Evolutionary conservation across 805 yeast genomes (phyloP), one percentile per base, ranked within the genome.

Genomic region (Candida glaebosa): DNA sequence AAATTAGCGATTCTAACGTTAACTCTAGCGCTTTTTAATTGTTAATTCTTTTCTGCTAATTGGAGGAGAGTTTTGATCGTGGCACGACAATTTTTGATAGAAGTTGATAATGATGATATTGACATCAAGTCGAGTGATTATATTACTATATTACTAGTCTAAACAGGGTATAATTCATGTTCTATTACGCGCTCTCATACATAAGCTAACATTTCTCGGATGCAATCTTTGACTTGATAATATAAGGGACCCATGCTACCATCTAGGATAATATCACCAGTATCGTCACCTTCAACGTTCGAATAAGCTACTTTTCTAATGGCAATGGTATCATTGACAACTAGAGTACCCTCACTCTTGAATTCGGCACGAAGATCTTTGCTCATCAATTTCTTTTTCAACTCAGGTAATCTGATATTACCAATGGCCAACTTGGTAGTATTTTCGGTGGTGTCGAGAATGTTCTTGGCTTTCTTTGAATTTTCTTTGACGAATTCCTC

Each of bases 271-370:
- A 91, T 75, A 53, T 84, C 84, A 34, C 96, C 95, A 37, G 87
- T 88, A 33, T 76, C 82, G 18, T 69, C 75, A 19, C 64, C 60
- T 39, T 65, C 70, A 6, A 50, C 44, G 16, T 58, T 56, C 25
- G 68, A 60, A 44, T 63, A 59, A 1, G 70, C 56, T 2, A 85
- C 71, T 57, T 91, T 91, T 41, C 87, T 69, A 6, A 93, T 79
- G 1, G 87, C 82, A 14, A 93, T 76, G 39, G 69, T 69, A 42
- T 84, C 84, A 54, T 90, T 90, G 34, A 95, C 84, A 10, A 90
- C 95, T 31, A 93, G 67, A 0, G 89, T 81, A 58, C 98, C 98
- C 59, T 89, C 96, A 41, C 96, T 95, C 60, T 84, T 81, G 59
- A 91, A 88, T 55, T 90, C 96, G 1, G 95, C 96, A 39, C 68